Base-by-base conservation (phyloP, 1,139 yeast genomes). In the Protomyces arabidopsidicola region DNA sequence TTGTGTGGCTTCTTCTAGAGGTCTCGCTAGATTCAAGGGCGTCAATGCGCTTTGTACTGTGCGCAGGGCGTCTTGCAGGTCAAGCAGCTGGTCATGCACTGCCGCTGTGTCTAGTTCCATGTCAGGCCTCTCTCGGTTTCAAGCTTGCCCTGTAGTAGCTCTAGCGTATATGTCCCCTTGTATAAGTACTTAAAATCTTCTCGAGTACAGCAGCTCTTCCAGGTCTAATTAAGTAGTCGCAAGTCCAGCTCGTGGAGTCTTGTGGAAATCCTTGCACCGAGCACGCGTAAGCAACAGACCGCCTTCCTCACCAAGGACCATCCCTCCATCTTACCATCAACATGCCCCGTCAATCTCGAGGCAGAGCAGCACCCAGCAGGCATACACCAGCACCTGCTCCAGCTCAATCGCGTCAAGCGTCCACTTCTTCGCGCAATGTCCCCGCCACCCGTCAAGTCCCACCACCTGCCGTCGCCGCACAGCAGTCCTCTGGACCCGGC, bases 401-500 rank as follows among this genome's bases (percentile, higher is more conserved):
- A 75, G 77, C 83, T 66, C 85, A 95, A 79, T 81, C 87, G 39
- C 88, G 93, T 34, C 86, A 85, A 73, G 86, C 95, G 60, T 85
- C 88, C 73, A 83, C 93, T 65, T 86, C 88, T 55, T 84, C 87
- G 55, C 69, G 67, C 69, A 58, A 58, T 58, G 53, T 70, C 75
- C 71, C 71, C 73, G 66, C 48, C 35, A 68, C 39, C 31, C 63
- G 24, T 75, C 81, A 62, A 76, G 70, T 75, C 14, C 72, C 72
- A 22, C 73, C 74, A 55, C 77, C 78, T 27, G 81, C 80, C 50
- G 74, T 80, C 42, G 76, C 81, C 35, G 75, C 74, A 45, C 78
- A 79, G 61, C 82, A 78, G 66, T 80, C 81, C 63, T 82, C 79
- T 74, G 88, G 84, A 75, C 98, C 98, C 61, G 97, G 98, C 71